Evolutionary conservation across 2,329 filamentous ascomycete genomes (phyloP), one percentile per base, ranked within the genome.

Genomic region (Spiromastix sp.): DNA sequence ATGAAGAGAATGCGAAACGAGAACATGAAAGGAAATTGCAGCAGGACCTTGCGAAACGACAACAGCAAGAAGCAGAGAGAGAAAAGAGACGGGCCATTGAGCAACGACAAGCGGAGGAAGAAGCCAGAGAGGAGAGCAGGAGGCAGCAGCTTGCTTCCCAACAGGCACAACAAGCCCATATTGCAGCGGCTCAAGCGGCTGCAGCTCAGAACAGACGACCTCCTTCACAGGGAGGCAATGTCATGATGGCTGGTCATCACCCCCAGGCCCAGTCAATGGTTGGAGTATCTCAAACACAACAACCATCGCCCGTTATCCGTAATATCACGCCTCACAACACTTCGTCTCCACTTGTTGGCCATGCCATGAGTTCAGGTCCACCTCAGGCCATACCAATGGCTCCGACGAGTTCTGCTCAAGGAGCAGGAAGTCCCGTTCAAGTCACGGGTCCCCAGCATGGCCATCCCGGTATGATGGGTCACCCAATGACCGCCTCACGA

Each of bases 1-100:
- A 85, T 41, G 77, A 79, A 17, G 84, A 93, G 54, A 81, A 78
- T 51, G 63, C 60, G 8, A 64, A 64, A 43, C 59, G 59, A 11
- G 64, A 68, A 29, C 60, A 66, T 17, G 66, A 67, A 40, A 54
- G 58, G 44, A 68, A 61, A 45, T 39, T 64, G 29, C 63, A 67
- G 36, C 60, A 69, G 36, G 70, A 78, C 37, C 52, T 66, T 31
- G 55, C 57, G 20, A 63, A 65, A 42, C 58, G 67, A 36, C 59
- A 66, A 32, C 60, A 65, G 44, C 61, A 66, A 43, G 64, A 69
- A 34, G 61, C 66, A 34, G 58, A 67, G 36, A 55, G 63, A 42
- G 65, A 70, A 39, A 72, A 63, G 38, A 58, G 63, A 30, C 56
- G 61, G 47, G 54, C 62, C 49, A 41, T 59, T 36, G 57, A 64